Evolutionary conservation across 2,329 filamentous ascomycete species (phyloP).

Genomic region (Elsinoe fawcettii): DNA sequence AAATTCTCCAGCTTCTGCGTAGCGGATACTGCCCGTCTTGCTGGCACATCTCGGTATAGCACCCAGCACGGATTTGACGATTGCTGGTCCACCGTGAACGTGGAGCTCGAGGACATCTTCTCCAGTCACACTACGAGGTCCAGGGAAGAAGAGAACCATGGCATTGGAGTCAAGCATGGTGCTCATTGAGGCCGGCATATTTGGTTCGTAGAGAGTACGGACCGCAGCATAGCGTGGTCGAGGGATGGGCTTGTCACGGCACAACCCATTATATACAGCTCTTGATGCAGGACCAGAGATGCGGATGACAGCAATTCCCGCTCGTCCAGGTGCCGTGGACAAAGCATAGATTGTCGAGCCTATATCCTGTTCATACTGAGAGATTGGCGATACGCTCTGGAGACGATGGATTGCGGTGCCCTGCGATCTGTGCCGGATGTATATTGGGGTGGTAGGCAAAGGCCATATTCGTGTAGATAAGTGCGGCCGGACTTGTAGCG

Average conservation of each 20-base stretch:
- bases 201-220: conserved; percentile 62
- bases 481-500: too few relatives aligned
- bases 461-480: background rate
- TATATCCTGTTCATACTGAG: background rate
- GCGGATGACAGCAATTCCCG: conserved; percentile 84
- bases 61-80: conserved; percentile 74
- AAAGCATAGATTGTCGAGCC: conserved; percentile 76
- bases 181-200: conserved; percentile 31
- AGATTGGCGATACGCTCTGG: background rate
- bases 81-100: conserved; percentile 84
- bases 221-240: conserved; percentile 60
- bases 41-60: conserved; percentile 57
- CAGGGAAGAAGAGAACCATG: conserved; percentile 73
- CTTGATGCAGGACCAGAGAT: conserved; percentile 71
- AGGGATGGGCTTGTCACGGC: conserved; percentile 47
- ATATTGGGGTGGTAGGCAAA: background rate
- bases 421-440: background rate
- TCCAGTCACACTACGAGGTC: conserved; percentile 76
- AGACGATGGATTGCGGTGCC: background rate
- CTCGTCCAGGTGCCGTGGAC: conserved; percentile 75
- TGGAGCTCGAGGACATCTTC: conserved; percentile 91
- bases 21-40: conserved; percentile 50
- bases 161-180: conserved; percentile 66
- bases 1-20: conserved; percentile 93
- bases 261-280: conserved; percentile 58